A percentile compares a stretch with the other conserved stretches of the same genome.
Evolutionary conservation across 148 eudicot genomes (phyloP).

Genomic region (Chenopodium suecicum): DNA sequence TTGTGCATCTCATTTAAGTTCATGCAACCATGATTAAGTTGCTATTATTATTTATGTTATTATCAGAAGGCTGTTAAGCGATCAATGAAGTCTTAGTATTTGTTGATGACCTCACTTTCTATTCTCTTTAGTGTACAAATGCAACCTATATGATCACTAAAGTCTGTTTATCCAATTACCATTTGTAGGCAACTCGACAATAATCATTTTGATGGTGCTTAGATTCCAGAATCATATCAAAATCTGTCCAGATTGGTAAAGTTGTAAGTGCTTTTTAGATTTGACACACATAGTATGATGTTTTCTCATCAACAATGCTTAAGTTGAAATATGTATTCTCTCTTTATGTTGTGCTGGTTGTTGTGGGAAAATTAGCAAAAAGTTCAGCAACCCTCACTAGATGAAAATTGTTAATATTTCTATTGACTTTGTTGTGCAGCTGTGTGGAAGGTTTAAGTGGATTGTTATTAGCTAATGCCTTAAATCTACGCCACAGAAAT

Average conservation of each 20-base stretch:
- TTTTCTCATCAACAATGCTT: background rate
- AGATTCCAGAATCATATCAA: conserved; percentile 59
- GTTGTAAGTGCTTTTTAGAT: conserved; percentile 47
- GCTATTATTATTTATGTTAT: too few relatives aligned
- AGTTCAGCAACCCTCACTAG: background rate
- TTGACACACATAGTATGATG: background rate
- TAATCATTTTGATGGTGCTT: conserved; percentile 55
- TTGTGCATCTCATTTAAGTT: background rate
- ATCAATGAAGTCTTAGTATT: background rate
- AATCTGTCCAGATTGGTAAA: conserved; percentile 61
- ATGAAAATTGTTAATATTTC: background rate
- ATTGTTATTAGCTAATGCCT: background rate
- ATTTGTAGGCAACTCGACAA: conserved; percentile 76
- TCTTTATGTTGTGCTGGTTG: background rate
- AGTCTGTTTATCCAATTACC: background rate
- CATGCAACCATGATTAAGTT: conserved; percentile 6
- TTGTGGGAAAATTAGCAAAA: background rate
- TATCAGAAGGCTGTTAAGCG: background rate
- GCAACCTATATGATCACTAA: conserved; percentile 10
- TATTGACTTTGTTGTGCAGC: background rate
- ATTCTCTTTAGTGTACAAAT: background rate
- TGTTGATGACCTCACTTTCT: background rate
- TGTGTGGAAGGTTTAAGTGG: background rate
- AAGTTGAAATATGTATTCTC: background rate
- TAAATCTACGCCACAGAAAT: too few relatives aligned